Evolutionary conservation across 768 basidiomycete species (phyloP).

Genomic region (Mycena chlorophos): DNA sequence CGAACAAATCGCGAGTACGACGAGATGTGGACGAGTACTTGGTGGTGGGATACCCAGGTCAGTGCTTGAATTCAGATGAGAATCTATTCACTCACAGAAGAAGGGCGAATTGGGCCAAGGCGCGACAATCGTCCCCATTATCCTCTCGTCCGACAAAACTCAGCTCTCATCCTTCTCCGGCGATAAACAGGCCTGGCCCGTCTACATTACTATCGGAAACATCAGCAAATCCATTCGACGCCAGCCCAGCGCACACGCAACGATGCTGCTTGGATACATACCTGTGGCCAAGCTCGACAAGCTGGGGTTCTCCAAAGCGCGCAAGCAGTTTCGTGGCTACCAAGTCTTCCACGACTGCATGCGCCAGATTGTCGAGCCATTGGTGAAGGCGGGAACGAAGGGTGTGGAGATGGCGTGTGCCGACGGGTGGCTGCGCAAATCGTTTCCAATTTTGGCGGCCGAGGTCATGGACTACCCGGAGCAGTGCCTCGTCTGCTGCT

Average conservation of each 20-base stretch:
- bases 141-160: conserved; percentile 37
- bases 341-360: conserved; percentile 33
- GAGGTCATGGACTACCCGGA: conserved; percentile 34
- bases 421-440: conserved; percentile 24
- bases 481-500: conserved; percentile 28
- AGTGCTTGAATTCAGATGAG: neutral
- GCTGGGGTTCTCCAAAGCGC: conserved; percentile 12
- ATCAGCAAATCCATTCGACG: conserved; percentile 26
- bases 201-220: conserved; percentile 36
- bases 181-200: conserved; percentile 33
- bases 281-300: conserved; percentile 30
- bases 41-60: conserved; percentile 34
- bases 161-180: conserved; percentile 27
- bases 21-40: conserved; percentile 30
- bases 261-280: conserved; percentile 31
- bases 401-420: conserved; percentile 32
- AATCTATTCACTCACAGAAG: neutral
- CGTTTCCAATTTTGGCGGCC: conserved; percentile 31
- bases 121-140: conserved; percentile 26
- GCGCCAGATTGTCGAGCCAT: conserved; percentile 23
- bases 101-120: neutral
- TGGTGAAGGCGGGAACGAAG: conserved; percentile 24
- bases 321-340: conserved; percentile 13
- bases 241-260: conserved; percentile 23
- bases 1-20: conserved; percentile 11